Evolutionary conservation across 192 early-diverging fungal genomes (phyloP).

Genomic region (Glomus cerebriforme): DNA sequence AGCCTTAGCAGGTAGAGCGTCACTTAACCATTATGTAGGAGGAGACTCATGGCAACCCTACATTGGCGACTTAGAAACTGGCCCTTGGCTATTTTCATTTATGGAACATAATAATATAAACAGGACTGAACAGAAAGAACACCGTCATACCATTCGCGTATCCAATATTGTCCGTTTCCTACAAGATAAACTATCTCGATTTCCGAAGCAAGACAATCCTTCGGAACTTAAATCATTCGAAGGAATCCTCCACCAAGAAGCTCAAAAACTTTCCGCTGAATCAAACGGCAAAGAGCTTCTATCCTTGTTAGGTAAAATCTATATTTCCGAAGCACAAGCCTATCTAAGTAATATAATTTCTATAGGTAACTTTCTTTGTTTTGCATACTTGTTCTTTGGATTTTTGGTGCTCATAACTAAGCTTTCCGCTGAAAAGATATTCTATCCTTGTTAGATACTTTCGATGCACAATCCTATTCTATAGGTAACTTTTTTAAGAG

Average conservation of each 20-base stretch:
- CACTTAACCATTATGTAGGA: not conserved
- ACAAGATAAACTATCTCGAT: not conserved
- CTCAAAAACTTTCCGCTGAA: not conserved
- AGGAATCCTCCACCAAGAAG: not conserved
- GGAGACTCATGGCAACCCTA: not conserved
- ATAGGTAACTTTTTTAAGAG: no score
- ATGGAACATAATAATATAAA: no score
- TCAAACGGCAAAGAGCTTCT: slow-evolving; percentile 2
- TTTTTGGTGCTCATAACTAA: no score
- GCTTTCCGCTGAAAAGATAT: no score
- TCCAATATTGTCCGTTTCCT: not conserved
- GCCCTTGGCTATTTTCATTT: not conserved
- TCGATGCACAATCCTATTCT: not conserved
- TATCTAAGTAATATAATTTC: not conserved
- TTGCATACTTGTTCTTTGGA: not conserved
- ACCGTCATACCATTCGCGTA: not conserved
- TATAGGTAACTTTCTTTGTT: not conserved
- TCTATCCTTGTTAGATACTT: not conserved
- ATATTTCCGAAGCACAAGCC: not conserved
- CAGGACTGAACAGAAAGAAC: not conserved
- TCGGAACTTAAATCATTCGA: not conserved
- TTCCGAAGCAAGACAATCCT: not conserved
- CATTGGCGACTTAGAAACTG: slow-evolving; percentile 19
- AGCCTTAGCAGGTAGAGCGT: not conserved
- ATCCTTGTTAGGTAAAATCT: not conserved